Base-by-base conservation (phyloP, 495 filamentous ascomycete genomes). In the Hypomontagnella monticulosa region DNA sequence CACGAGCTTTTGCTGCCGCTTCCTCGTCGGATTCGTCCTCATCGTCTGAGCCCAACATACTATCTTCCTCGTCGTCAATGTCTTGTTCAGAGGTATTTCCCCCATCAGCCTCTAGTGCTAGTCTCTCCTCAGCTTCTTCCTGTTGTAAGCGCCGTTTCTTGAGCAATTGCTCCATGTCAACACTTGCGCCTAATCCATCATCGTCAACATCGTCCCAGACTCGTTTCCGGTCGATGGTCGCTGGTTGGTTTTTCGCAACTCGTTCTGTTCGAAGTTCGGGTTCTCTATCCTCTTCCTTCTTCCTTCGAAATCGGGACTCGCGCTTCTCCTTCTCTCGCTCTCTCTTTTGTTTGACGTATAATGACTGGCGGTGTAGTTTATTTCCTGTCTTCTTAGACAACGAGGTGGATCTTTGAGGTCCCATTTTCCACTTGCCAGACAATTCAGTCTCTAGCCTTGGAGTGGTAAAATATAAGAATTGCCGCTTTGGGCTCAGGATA, bases 181-280 rank as follows among this genome's bases (percentile, higher is more conserved):
- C 88, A 53, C 88, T 90, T 59, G 89, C 75, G 19, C 91, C 89
- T 41, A 97, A 78, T 66, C 86, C 84, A 63, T 91, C 92, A 43
- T 89, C 88, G 56, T 91, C 90, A n/a, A 89, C 86, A 37, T 96
- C 91, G 70, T 98, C 95, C 94, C 93, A 99, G 50, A 91, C 86
- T 72, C 95, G 80, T 82, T 97, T 97, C 44, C 87, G 85, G 63
- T 98, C 95, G 18, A 97, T 84, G 2, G 92, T 97, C 37, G 86
- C 73, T 1, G 95, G 92, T 37, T 93, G 81, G 78, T 97, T 98
- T 65, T 83, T 84, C 63, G 82, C 87, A 47, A 92, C 80, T 66
- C 95, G 83, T 52, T 89, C 84, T 52, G 84, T 85, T 50, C 85
- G 84, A 48, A 97, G 75, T 41, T 83, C 81, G n/a, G 95, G 93